Evolutionary conservation across 257 asterid genomes (phyloP).

Genomic region (Nicotiana knightiana): DNA sequence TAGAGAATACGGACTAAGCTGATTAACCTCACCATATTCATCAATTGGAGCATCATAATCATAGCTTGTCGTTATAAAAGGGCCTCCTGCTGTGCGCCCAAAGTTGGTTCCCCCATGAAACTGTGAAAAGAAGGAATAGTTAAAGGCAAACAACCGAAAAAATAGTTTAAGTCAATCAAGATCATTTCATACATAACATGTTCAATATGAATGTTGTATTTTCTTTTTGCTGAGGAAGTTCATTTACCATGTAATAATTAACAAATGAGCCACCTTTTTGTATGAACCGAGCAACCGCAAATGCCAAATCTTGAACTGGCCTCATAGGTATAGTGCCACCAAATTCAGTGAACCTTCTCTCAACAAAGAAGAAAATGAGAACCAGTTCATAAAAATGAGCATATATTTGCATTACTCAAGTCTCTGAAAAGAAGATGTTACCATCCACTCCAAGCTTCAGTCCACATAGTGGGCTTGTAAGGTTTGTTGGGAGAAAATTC

Average conservation of each 20-base stretch:
- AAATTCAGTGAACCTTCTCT: constrained; percentile 52
- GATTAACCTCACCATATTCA: constrained; percentile 47
- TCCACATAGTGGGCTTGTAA: constrained; percentile 65
- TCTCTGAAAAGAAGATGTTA: not conserved
- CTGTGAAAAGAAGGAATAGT: constrained; percentile 22
- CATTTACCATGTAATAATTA: constrained; percentile 65
- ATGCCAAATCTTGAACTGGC: constrained; percentile 70
- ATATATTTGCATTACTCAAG: not conserved
- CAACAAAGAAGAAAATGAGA: not conserved
- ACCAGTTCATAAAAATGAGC: not conserved
- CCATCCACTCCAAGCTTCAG: constrained; percentile 88
- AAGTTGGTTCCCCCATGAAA: constrained; percentile 78
- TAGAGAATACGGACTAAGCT: not conserved
- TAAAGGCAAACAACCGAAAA: not conserved
- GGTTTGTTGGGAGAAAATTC: constrained; percentile 57
- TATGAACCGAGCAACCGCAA: constrained; percentile 62
- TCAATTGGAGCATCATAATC: constrained; percentile 80
- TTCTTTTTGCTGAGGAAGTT: not conserved
- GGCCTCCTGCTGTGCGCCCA: constrained; percentile 76
- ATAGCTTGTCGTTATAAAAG: constrained; percentile 59
- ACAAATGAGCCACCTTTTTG: constrained; percentile 57
- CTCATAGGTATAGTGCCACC: constrained; percentile 53
- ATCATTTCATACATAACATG: not conserved
- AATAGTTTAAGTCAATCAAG: not conserved
- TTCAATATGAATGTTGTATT: not conserved